Evolutionary conservation across 306 rosid species (phyloP).

Genomic region (Dalbergia oliveri): DNA sequence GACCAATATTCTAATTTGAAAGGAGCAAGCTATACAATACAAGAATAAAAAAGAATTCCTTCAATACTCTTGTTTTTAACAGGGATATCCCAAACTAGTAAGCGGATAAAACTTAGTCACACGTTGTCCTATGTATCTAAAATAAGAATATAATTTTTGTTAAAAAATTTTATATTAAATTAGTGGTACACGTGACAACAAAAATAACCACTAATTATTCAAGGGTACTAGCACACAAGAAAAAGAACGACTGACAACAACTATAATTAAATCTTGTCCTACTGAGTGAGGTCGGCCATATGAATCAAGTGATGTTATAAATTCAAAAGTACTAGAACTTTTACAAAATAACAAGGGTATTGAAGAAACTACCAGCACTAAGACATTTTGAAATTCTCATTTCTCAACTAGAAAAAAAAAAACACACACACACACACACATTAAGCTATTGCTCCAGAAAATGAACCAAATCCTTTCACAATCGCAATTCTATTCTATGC

Average conservation of each 20-base stretch:
- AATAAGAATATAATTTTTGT: neutral
- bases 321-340: neutral
- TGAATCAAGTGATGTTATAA: no score
- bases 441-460: conserved; percentile 16
- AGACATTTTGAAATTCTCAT: conserved; percentile 19
- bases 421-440: conserved; percentile 16
- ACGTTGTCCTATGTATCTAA: neutral
- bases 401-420: neutral
- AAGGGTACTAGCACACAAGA: no score
- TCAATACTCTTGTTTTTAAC: neutral
- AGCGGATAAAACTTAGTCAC: neutral
- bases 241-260: no score
- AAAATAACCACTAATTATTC: neutral
- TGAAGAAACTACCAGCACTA: neutral
- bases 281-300: no score
- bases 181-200: neutral
- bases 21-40: neutral
- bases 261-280: no score
- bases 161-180: no score
- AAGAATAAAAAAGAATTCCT: no score
- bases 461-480: conserved; percentile 14
- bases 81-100: neutral
- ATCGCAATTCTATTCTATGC: conserved; percentile 12
- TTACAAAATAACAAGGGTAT: neutral
- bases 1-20: neutral